Evolutionary conservation across 1,284 basidiomycete genomes (phyloP).

Genomic region (Rhizopogon hawkerae): DNA sequence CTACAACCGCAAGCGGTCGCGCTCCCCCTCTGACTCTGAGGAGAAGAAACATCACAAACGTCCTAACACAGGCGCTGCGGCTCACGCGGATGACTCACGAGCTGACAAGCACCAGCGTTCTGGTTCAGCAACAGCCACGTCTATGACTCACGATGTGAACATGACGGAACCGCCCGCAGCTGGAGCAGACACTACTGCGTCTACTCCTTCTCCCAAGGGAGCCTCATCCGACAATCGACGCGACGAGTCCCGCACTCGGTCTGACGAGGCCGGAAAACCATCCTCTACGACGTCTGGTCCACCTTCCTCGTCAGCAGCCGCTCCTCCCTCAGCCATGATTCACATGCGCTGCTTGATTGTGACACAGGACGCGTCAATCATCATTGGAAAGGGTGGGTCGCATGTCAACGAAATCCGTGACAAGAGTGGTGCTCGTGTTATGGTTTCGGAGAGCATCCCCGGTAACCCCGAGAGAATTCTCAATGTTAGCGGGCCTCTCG

Average conservation of each 20-base stretch:
- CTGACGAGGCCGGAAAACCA: slow-evolving; percentile 25
- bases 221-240: slow-evolving; percentile 33
- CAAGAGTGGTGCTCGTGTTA: slow-evolving; percentile 91
- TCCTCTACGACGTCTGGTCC: slow-evolving; percentile 35
- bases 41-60: slow-evolving; percentile 73
- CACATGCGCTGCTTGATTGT: slow-evolving; percentile 96
- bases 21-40: slow-evolving; percentile 75
- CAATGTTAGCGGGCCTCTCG: slow-evolving; percentile 94
- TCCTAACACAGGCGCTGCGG: slow-evolving; percentile 64
- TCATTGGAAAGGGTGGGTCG: slow-evolving; percentile 93
- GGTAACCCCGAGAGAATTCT: slow-evolving; percentile 98
- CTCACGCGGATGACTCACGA: slow-evolving; percentile 49
- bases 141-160: slow-evolving; percentile 48
- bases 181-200: slow-evolving; percentile 47
- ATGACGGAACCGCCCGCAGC: slow-evolving; percentile 46
- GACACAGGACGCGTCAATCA: slow-evolving; percentile 98
- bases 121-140: slow-evolving; percentile 34
- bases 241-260: slow-evolving; percentile 29
- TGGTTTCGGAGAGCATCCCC: slow-evolving; percentile 93
- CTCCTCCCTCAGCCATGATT: slow-evolving; percentile 64
- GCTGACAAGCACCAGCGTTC: slow-evolving; percentile 32
- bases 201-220: slow-evolving; percentile 42
- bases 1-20: slow-evolving; percentile 74
- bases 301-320: slow-evolving; percentile 35
- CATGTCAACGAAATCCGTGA: slow-evolving; percentile 99